These are phyloP conservation scores for Phytophthora rubi DNA, from an alignment of 352 stramenopile species.

Conservation along the genomic window DNA sequence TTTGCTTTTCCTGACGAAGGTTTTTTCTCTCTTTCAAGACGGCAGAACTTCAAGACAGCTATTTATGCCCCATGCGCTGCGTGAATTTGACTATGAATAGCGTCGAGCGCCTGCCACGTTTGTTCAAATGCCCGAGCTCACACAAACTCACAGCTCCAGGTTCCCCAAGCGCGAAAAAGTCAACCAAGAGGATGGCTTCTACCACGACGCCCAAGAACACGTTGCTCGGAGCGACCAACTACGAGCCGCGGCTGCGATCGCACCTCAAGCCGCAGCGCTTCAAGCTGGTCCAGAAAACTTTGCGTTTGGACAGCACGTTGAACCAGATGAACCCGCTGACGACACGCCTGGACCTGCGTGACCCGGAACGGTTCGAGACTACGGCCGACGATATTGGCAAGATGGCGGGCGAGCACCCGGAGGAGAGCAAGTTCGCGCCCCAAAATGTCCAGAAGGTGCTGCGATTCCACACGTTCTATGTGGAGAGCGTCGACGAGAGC, in stretches of 20 bases:
- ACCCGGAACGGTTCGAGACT: slow-evolving; percentile 65
- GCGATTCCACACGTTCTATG: slow-evolving; percentile 88
- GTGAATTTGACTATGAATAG: slow-evolving; percentile 35
- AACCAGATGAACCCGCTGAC: slow-evolving; percentile 66
- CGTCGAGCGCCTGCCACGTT: not conserved
- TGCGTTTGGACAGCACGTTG: slow-evolving; percentile 73
- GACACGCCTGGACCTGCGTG: slow-evolving; percentile 62
- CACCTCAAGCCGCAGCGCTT: slow-evolving; percentile 85
- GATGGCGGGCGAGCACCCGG: slow-evolving; percentile 29
- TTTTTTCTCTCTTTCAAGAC: not conserved
- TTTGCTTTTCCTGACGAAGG: not conserved
- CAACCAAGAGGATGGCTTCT: slow-evolving; percentile 45
- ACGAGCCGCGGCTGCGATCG: slow-evolving; percentile 67
- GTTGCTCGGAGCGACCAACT: slow-evolving; percentile 75
- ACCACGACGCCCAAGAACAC: slow-evolving; percentile 70
- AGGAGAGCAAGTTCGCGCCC: slow-evolving; percentile 82
- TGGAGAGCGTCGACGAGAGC: slow-evolving; percentile 86
- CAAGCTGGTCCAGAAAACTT: slow-evolving; percentile 63
- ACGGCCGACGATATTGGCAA: slow-evolving; percentile 69
- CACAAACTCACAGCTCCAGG: slow-evolving; percentile 17
- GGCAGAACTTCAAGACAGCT: not conserved
- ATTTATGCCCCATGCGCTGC: not conserved
- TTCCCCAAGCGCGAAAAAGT: slow-evolving; percentile 21
- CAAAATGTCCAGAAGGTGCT: slow-evolving; percentile 83
- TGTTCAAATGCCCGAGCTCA: not conserved